Conservation (phyloP, 345 rosid genomes). For the Turritis glabra region DNA sequence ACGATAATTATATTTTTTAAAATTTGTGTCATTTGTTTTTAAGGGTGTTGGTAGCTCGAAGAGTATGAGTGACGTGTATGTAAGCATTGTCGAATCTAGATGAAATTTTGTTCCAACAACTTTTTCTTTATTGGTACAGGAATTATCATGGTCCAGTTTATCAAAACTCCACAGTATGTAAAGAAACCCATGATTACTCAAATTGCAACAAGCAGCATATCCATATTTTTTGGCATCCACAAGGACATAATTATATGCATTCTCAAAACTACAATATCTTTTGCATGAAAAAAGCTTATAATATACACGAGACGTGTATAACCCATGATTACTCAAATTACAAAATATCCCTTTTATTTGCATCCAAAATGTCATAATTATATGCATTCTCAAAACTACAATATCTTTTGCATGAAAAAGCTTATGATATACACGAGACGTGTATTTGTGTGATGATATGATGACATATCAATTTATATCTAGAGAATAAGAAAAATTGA, state of each 20-base stretch:
- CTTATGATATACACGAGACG: constrained; percentile 2
- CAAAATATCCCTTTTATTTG: background rate
- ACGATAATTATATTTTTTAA: too few relatives aligned
- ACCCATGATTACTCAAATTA: background rate
- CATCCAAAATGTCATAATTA: background rate
- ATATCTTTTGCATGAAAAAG: constrained; percentile 5
- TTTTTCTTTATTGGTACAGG: too few relatives aligned
- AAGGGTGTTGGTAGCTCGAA: too few relatives aligned
- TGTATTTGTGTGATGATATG: background rate
- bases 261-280: constrained; percentile 6
- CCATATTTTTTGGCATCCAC: constrained; percentile 11
- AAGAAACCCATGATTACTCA: background rate
- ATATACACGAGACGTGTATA: constrained; percentile 1
- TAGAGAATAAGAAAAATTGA: background rate
- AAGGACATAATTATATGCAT: constrained; percentile 5
- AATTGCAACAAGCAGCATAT: background rate
- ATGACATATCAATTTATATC: constrained; percentile 2
- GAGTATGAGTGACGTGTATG: too few relatives aligned
- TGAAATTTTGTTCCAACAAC: too few relatives aligned
- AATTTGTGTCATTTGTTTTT: too few relatives aligned
- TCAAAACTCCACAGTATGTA: too few relatives aligned
- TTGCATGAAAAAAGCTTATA: constrained; percentile 3
- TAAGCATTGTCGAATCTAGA: too few relatives aligned
- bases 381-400: constrained; percentile 11
- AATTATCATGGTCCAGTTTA: too few relatives aligned